Conservation (phyloP, 805 yeast genomes). For the Lachancea nothofagi region DNA sequence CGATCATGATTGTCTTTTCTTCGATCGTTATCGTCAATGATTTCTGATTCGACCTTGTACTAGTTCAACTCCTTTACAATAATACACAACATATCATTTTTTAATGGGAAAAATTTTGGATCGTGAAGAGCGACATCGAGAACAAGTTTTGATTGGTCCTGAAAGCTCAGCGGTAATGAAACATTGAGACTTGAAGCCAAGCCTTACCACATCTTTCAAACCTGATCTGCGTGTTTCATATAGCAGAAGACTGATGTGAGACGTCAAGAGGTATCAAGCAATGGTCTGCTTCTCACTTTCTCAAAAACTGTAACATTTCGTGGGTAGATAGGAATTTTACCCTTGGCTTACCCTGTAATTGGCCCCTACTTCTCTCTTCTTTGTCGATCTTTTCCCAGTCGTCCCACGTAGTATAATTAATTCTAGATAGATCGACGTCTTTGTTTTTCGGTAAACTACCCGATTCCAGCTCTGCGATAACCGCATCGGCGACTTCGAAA, state of each 20-base stretch:
- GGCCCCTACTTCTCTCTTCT: slow-evolving; percentile 21
- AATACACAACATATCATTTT: neutral
- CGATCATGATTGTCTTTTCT: slow-evolving; percentile 42
- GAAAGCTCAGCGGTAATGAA: too few relatives aligned
- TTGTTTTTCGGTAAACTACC: neutral
- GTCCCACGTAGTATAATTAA: slow-evolving; percentile 27
- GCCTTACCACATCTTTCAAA: too few relatives aligned
- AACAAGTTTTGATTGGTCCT: neutral
- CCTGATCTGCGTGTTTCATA: too few relatives aligned
- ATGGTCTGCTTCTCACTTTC: too few relatives aligned
- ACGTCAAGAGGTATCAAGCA: too few relatives aligned
- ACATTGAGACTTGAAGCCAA: too few relatives aligned
- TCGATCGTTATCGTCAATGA: neutral
- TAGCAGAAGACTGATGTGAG: too few relatives aligned
- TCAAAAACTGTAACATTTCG: slow-evolving; percentile 13
- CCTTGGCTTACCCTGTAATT: slow-evolving; percentile 14
- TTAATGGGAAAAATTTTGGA: neutral
- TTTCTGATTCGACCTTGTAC: neutral
- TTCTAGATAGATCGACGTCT: slow-evolving; percentile 10
- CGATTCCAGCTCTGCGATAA: slow-evolving; percentile 46
- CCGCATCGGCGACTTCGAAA: slow-evolving; percentile 61
- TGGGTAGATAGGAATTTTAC: slow-evolving; percentile 15
- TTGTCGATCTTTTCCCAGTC: slow-evolving; percentile 27
- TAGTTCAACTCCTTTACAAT: neutral
- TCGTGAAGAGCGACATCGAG: neutral